A percentile compares a stretch with the other conserved stretches of the same genome.
These are phyloP conservation scores for Mycena pura DNA, from an alignment of 768 basidiomycete genomes.

Conservation along the genomic window DNA sequence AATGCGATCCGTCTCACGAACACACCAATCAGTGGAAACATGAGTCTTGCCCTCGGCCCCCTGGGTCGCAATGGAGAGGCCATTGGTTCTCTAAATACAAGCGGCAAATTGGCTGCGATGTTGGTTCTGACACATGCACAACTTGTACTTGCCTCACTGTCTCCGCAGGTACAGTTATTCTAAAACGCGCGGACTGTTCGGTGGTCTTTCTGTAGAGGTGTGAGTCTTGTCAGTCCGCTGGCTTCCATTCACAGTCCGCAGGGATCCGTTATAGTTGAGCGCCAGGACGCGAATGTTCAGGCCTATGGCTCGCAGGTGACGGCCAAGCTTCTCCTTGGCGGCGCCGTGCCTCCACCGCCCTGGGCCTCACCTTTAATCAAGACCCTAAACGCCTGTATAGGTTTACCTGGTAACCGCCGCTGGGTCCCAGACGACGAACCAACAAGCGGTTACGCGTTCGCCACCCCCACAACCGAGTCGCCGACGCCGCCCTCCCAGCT, in stretches of 20 bases:
- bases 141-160: constrained; percentile 7
- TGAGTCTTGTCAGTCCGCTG: not conserved
- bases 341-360: constrained; percentile 71
- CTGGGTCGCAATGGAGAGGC: constrained; percentile 97
- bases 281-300: constrained; percentile 88
- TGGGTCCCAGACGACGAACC: constrained; percentile 67
- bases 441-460: constrained; percentile 63
- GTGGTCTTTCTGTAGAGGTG: constrained; percentile 81
- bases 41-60: constrained; percentile 90
- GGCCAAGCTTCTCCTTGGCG: constrained; percentile 81
- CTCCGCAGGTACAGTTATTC: constrained; percentile 81
- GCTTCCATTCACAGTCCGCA: not conserved
- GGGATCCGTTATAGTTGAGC: constrained; percentile 91
- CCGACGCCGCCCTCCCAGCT: constrained; percentile 46
- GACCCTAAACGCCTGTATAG: constrained; percentile 75
- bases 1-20: not conserved
- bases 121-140: constrained; percentile 37
- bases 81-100: constrained; percentile 78
- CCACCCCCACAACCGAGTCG: constrained; percentile 45
- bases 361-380: constrained; percentile 83
- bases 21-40: constrained; percentile 64
- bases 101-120: constrained; percentile 93
- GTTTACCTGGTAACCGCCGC: constrained; percentile 66
- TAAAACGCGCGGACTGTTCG: constrained; percentile 93
- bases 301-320: constrained; percentile 82